These are phyloP conservation scores for Protomyces lactucae-debilis DNA, from an alignment of 1,139 yeast genomes.

Conservation along the genomic window DNA sequence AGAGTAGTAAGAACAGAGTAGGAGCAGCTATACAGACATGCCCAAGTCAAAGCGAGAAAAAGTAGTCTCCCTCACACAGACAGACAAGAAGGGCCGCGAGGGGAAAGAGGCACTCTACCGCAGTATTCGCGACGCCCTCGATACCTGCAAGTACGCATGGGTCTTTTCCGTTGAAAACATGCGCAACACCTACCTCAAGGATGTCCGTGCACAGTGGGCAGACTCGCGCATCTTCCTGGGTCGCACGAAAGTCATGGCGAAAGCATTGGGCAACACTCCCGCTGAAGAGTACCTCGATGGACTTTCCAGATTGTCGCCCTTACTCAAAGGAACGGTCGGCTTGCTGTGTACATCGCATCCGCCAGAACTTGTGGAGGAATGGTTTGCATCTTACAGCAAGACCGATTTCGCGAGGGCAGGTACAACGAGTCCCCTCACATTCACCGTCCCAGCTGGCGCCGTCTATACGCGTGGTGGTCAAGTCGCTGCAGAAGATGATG, in stretches of 20 bases:
- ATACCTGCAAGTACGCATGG: slow-evolving; percentile 68
- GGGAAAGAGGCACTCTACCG: slow-evolving; percentile 87
- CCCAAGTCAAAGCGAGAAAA: slow-evolving; percentile 94
- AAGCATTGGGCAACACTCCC: slow-evolving; percentile 80
- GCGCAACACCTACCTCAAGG: slow-evolving; percentile 92
- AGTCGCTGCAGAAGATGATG: slow-evolving; percentile 82
- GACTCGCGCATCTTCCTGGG: slow-evolving; percentile 76
- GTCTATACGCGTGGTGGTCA: slow-evolving; percentile 96
- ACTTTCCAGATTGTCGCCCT: slow-evolving; percentile 61
- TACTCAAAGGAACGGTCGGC: slow-evolving; percentile 68
- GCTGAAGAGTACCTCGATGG: slow-evolving; percentile 89
- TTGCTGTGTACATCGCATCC: slow-evolving; percentile 81
- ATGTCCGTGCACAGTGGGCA: slow-evolving; percentile 83
- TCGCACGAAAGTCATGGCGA: slow-evolving; percentile 85
- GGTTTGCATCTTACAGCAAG: slow-evolving; percentile 71
- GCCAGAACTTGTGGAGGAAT: slow-evolving; percentile 76
- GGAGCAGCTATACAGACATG: slow-evolving; percentile 45
- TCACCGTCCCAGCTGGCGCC: slow-evolving; percentile 81
- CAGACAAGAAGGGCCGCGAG: slow-evolving; percentile 91
- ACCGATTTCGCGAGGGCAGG: slow-evolving; percentile 89
- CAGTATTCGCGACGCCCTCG: slow-evolving; percentile 78
- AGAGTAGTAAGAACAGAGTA: too few species aligned
- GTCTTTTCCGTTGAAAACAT: slow-evolving; percentile 83
- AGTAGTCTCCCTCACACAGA: slow-evolving; percentile 90
- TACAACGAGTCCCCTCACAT: slow-evolving; percentile 71